Base-by-base conservation (phyloP, 805 yeast species). In the Alloascoidea africana region DNA sequence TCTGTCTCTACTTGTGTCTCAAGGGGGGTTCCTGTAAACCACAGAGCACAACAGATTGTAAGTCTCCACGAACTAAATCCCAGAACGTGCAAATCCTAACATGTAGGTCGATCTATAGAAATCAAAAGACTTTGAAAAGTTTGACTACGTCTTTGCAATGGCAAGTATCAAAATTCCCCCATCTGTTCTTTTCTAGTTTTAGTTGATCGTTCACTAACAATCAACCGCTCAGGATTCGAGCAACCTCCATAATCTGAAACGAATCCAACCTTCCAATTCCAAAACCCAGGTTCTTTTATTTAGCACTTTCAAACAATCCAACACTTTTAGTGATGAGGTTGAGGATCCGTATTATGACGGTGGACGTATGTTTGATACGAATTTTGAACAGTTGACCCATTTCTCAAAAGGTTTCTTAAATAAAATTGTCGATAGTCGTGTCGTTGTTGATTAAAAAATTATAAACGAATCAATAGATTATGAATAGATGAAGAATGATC, bases 341-440 rank as follows among this genome's bases (percentile, higher is more conserved):
- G 82, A 73, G 39, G 97, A 87, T 54, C 97, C 97, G 1, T 87
- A 89, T 55, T 89, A 87, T 51, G 96, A 96, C 3, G 95, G 93
- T 0, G 60, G 59, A 15, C 67, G 72, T 45, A 95, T 96, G 2
- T 87, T 87, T 52, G 91, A 84, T 54, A 66, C 62, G 40, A 84
- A 82, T 55, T 87, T 75, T 52, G 52, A 67, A 39, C 97, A 87
- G 52, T 65, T 86, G 37, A 51, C 60, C 6, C 86, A 81, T 47
- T 89, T 89, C 53, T 72, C 83, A 40, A 71, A 77, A 45, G 75
- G 73, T 42, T 81, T 87, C 44, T 49, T 87, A 38, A 62, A 66
- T 14, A 38, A 33, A 6, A 46, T 53, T 36, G 37, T 38, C 3
- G 27, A 32, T 1, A 27, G n/a, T n/a, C n/a, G n/a, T n/a, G n/a